phyloP scores from a whole-genome alignment of 2,329 filamentous ascomycete species.

The Chaetomiaceae sp. region DNA sequence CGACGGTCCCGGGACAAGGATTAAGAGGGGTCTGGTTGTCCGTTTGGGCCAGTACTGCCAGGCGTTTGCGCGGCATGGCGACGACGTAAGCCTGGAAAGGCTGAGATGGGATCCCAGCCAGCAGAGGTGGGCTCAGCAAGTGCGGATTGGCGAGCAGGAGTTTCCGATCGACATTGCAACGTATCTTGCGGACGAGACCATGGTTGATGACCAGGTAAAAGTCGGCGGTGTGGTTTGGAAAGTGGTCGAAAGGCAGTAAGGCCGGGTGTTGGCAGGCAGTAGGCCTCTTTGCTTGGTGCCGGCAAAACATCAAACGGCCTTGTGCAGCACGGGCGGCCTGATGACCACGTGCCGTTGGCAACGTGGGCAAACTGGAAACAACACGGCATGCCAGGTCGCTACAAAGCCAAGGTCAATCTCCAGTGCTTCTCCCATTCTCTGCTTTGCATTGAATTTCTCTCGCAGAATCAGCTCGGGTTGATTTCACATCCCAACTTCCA shows the following conservation, averaged over 20 bases:
- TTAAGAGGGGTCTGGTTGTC: conserved; percentile 15
- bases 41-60: conserved; percentile 18
- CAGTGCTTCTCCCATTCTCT: no score
- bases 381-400: no score
- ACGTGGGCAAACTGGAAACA: no score
- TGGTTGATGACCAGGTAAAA: conserved; percentile 10
- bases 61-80: conserved; percentile 13
- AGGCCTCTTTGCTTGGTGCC: not conserved
- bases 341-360: not conserved
- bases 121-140: conserved; percentile 6
- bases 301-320: not conserved
- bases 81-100: conserved; percentile 11
- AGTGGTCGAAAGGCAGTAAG: conserved; percentile 22
- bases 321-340: not conserved
- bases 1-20: not conserved
- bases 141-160: conserved; percentile 6
- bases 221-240: conserved; percentile 14
- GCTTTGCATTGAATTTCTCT: no score
- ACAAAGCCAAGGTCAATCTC: no score
- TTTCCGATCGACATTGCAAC: conserved; percentile 13
- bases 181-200: conserved; percentile 3
- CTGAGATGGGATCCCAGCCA: conserved; percentile 8
- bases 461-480: no score
- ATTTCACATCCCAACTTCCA: no score
- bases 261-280: not conserved